phyloP scores from a whole-genome alignment of 805 yeast genomes.

The Schwanniomyces polymorphus region DNA sequence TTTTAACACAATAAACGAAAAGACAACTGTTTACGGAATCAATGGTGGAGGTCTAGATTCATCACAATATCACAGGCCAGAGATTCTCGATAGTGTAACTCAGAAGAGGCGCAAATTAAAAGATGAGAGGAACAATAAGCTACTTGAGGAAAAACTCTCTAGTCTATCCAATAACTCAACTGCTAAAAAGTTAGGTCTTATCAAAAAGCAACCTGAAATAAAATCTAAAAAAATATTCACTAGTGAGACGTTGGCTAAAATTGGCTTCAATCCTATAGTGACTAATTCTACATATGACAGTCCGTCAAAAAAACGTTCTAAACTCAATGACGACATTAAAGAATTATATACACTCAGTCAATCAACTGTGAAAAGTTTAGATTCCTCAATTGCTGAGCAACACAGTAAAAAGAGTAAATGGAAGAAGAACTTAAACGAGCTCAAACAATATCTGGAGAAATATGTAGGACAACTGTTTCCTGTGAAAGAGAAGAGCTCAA shows the following conservation, averaged over 20 bases:
- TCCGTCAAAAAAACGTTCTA: slow-evolving; percentile 9
- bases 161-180: slow-evolving; percentile 17
- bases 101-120: slow-evolving; percentile 31
- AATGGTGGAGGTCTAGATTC: slow-evolving; percentile 13
- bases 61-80: slow-evolving; percentile 50
- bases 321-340: slow-evolving; percentile 9
- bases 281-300: slow-evolving; percentile 7
- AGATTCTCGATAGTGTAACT: slow-evolving; percentile 35
- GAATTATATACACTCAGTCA: slow-evolving; percentile 24
- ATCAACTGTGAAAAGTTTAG: slow-evolving; percentile 14
- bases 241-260: slow-evolving; percentile 34
- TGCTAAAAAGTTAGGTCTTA: slow-evolving; percentile 19
- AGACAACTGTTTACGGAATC: slow-evolving; percentile 18
- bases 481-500: neutral
- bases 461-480: neutral
- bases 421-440: slow-evolving; percentile 17
- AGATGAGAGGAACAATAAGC: slow-evolving; percentile 28
- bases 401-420: slow-evolving; percentile 20
- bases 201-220: slow-evolving; percentile 6
- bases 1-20: slow-evolving; percentile 19
- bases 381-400: slow-evolving; percentile 14
- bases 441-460: slow-evolving; percentile 14
- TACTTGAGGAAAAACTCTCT: slow-evolving; percentile 37
- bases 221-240: slow-evolving; percentile 32
- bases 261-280: slow-evolving; percentile 57